Evolutionary conservation across 1,139 yeast genomes (phyloP).

Genomic region (Kodamaea sp.): DNA sequence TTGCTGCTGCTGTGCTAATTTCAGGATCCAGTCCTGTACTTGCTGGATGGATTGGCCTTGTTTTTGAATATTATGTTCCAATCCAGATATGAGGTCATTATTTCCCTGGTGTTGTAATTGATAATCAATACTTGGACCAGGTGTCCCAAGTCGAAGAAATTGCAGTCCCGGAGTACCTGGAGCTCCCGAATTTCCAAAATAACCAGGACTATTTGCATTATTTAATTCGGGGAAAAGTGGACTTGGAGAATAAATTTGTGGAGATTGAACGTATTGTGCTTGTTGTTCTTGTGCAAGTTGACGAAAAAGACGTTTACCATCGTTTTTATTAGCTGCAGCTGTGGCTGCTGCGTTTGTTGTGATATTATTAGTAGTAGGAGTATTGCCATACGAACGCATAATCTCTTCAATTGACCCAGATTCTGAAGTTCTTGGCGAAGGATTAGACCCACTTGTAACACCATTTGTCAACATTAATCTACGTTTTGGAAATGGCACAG

Average conservation of each 20-base stretch:
- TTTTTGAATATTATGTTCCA: constrained; percentile 44
- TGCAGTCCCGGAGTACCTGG: constrained; percentile 10
- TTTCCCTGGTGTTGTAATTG: background rate
- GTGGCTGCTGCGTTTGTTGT: background rate
- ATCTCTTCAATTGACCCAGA: constrained; percentile 36
- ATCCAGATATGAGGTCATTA: constrained; percentile 27
- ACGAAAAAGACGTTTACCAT: no score
- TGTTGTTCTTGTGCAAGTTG: no score
- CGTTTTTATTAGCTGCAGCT: constrained; percentile 27
- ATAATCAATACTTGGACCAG: constrained; percentile 6
- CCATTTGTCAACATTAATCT: constrained; percentile 41
- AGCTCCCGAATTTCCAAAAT: constrained; percentile 1
- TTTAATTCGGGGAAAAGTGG: constrained; percentile 33
- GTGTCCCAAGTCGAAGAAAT: constrained; percentile 10
- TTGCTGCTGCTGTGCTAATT: constrained; percentile 37
- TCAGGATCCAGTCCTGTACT: constrained; percentile 57
- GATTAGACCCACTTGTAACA: background rate
- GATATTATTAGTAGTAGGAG: constrained; percentile 18
- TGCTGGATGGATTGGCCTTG: constrained; percentile 57
- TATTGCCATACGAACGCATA: constrained; percentile 29
- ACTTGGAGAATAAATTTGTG: constrained; percentile 27
- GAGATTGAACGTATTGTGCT: constrained; percentile 15
- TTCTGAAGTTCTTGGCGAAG: constrained; percentile 25
- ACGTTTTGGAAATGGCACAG: constrained; percentile 30
- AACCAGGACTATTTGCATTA: constrained; percentile 1